A percentile compares a stretch with the other conserved stretches of the same genome.
phyloP scores from a whole-genome alignment of 2,329 filamentous ascomycete genomes.

The Mariannaea elegans region DNA sequence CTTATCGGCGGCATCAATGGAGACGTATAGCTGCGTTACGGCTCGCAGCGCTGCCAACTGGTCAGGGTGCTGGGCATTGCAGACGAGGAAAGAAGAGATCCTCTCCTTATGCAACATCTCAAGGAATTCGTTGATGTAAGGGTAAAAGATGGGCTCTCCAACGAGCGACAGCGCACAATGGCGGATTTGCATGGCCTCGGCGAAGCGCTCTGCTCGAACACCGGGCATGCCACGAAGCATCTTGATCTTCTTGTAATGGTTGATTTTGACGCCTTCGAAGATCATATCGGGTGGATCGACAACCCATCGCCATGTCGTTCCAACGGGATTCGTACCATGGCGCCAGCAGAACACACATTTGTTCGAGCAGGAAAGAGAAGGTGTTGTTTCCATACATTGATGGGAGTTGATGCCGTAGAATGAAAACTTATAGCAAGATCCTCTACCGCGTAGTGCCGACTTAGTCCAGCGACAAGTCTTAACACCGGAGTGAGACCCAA shows the following conservation, averaged over 20 bases:
- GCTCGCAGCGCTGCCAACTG: conserved; percentile 83
- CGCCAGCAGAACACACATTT: conserved; percentile 99
- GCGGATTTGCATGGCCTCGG: conserved; percentile 90
- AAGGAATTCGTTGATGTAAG: conserved; percentile 93
- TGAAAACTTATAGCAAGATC: conserved; percentile 96
- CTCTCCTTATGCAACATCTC: conserved; percentile 82
- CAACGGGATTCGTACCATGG: conserved; percentile 95
- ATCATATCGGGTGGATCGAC: conserved; percentile 91
- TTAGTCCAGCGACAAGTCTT: conserved; percentile 99
- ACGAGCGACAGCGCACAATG: conserved; percentile 94
- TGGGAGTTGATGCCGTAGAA: conserved; percentile 98
- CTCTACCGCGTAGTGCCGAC: conserved; percentile 89
- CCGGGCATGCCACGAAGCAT: conserved; percentile 95
- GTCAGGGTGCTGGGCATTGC: conserved; percentile 95
- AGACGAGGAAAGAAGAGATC: conserved; percentile 95
- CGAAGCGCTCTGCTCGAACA: conserved; percentile 88
- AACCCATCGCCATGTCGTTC: conserved; percentile 96
- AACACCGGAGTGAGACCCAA: conserved; percentile 94
- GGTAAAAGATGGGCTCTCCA: conserved; percentile 98
- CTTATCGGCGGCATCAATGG: conserved; percentile 91
- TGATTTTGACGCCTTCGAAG: conserved; percentile 87
- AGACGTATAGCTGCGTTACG: conserved; percentile 96
- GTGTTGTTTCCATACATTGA: conserved; percentile 98
- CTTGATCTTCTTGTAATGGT: conserved; percentile 97
- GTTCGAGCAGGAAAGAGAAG: conserved; percentile 94